These are phyloP conservation scores for Mycena epipterygia DNA, from an alignment of 768 basidiomycete species.

Conservation along the genomic window DNA sequence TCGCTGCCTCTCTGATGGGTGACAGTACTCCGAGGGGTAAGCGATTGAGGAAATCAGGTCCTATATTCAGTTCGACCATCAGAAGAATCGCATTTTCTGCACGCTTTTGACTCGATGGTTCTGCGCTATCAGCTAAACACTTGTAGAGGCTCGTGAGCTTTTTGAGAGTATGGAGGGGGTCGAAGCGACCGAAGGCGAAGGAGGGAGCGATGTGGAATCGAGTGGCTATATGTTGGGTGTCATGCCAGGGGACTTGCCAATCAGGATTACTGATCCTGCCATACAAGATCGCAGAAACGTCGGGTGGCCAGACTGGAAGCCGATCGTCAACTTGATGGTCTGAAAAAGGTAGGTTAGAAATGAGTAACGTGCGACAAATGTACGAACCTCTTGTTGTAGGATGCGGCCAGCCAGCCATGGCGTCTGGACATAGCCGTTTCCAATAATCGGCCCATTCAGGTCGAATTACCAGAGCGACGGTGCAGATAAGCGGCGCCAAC, in stretches of 20 bases:
- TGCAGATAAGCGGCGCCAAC: slow-evolving; percentile 75
- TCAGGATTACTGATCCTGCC: slow-evolving; percentile 74
- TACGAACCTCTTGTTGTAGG: slow-evolving; percentile 58
- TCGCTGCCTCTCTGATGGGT: slow-evolving; percentile 87
- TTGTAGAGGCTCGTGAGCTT: slow-evolving; percentile 70
- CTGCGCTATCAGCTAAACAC: slow-evolving; percentile 67
- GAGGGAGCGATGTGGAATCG: slow-evolving; percentile 66
- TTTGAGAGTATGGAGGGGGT: slow-evolving; percentile 68
- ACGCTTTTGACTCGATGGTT: slow-evolving; percentile 68
- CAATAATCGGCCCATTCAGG: slow-evolving; percentile 96
- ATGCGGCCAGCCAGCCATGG: slow-evolving; percentile 71
- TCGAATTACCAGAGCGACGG: slow-evolving; percentile 71
- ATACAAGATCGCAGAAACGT: slow-evolving; percentile 77
- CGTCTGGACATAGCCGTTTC: slow-evolving; percentile 83
- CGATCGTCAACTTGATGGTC: slow-evolving; percentile 73
- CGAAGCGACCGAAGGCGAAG: slow-evolving; percentile 72
- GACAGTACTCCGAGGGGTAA: slow-evolving; percentile 80
- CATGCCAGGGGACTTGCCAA: slow-evolving; percentile 71
- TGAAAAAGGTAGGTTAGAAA: slow-evolving; percentile 12
- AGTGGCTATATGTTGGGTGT: slow-evolving; percentile 61
- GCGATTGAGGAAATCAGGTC: slow-evolving; percentile 62
- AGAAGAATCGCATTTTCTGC: slow-evolving; percentile 74
- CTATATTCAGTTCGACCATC: slow-evolving; percentile 64
- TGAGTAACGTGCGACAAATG: slow-evolving; percentile 7
- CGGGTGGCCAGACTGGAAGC: slow-evolving; percentile 83